Percentiles rank a stretch among this genome's conserved stretches.
These are phyloP conservation scores for Secale cereale DNA, from an alignment of 176 grass and related monocot species.

Conservation along the genomic window DNA sequence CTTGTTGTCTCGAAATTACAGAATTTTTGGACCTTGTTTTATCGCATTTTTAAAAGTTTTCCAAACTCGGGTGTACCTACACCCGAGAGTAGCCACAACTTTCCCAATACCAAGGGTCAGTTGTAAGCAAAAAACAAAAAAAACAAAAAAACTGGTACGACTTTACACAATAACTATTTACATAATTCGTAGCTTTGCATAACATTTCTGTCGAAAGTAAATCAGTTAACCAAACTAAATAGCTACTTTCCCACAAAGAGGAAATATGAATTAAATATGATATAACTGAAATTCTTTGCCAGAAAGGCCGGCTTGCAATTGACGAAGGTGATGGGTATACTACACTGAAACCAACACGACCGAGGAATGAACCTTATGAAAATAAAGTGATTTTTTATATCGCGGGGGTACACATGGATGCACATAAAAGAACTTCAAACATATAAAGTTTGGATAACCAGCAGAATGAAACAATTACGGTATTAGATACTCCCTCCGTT, in stretches of 20 bases:
- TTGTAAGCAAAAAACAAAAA: not conserved
- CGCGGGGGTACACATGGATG: not conserved
- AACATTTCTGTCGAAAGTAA: not conserved
- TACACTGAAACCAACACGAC: not conserved
- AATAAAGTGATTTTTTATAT: not conserved
- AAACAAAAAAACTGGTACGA: not conserved
- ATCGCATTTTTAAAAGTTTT: no score
- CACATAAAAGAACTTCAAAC: not conserved
- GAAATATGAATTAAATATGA: conserved; percentile 5
- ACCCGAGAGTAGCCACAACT: no score
- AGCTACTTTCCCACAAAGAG: not conserved
- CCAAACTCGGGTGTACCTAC: no score
- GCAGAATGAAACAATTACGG: not conserved
- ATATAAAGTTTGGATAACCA: not conserved
- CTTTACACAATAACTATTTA: not conserved
- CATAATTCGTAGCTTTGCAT: not conserved
- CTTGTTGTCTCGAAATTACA: no score
- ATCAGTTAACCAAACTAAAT: not conserved
- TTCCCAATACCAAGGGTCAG: not conserved
- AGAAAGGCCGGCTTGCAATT: not conserved
- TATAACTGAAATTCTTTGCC: not conserved
- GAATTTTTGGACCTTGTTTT: no score
- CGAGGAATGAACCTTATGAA: not conserved
- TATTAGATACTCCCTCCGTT: no score
- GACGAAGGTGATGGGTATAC: not conserved